Conservation (phyloP, 2,329 filamentous ascomycete genomes). For the Pyricularia sp. region DNA sequence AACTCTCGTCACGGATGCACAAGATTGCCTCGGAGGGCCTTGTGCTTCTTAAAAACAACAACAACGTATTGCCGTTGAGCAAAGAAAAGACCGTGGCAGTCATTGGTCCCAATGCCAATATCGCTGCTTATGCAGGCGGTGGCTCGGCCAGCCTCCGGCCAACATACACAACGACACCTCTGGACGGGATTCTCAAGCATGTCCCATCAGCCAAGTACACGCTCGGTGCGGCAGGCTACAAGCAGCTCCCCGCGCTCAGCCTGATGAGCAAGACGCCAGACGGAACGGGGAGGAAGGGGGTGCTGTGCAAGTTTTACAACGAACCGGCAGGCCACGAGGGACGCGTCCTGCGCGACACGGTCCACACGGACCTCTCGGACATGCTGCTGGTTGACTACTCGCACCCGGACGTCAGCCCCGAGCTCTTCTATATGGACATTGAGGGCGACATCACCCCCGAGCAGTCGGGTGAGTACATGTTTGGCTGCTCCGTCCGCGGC, state of each 20-base stretch:
- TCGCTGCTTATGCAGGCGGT: conserved; percentile 19
- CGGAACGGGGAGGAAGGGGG: conserved; percentile 7
- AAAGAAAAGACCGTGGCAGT: conserved; percentile 33
- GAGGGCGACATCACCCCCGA: conserved; percentile 20
- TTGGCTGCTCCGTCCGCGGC: conserved; percentile 22
- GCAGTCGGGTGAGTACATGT: conserved; percentile 19
- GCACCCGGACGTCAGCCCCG: conserved; percentile 22
- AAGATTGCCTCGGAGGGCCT: conserved; percentile 9
- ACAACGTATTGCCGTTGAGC: conserved; percentile 38
- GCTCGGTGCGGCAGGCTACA: conserved; percentile 10
- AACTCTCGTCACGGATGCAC: conserved; percentile 8
- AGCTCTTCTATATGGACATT: conserved; percentile 29
- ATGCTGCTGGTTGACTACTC: conserved; percentile 43
- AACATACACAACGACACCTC: conserved; percentile 33
- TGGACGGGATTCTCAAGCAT: conserved; percentile 29
- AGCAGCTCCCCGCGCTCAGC: conserved; percentile 11
- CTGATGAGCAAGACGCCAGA: conserved; percentile 7
- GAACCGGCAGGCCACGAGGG: conserved; percentile 6
- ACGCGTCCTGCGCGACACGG: conserved; percentile 20
- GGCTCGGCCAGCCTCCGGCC: conserved; percentile 20
- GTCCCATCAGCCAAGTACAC: conserved; percentile 8
- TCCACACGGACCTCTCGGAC: conserved; percentile 30
- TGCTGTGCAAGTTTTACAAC: conserved; percentile 9
- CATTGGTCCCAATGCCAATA: conserved; percentile 40
- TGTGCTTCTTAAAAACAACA: conserved; percentile 36